A percentile compares a stretch with the other conserved stretches of the same genome.
Evolutionary conservation across 2,329 filamentous ascomycete genomes (phyloP).

Genomic region (Sporothrix mexicana): DNA sequence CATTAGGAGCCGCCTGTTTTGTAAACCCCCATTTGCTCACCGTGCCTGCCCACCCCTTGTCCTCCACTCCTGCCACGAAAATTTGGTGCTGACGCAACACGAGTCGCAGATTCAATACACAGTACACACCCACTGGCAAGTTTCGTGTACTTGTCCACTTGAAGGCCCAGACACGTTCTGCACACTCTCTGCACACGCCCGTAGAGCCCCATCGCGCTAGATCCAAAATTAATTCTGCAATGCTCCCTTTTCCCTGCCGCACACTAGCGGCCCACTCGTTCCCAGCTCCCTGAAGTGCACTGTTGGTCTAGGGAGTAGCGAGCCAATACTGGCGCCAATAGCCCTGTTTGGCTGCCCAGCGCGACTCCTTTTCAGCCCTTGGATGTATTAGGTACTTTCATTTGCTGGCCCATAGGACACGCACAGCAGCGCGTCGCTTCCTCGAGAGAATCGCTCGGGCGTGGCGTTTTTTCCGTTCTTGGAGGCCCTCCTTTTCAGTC

Average conservation of each 20-base stretch:
- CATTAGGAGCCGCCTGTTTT: background rate
- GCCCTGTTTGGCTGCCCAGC: background rate
- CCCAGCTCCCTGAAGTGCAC: background rate
- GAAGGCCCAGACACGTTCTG: background rate
- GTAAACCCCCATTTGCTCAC: background rate
- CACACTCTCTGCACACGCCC: background rate
- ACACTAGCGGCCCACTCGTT: conserved; percentile 17
- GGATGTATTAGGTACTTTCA: conserved; percentile 26
- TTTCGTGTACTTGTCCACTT: conserved; percentile 14
- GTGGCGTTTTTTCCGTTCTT: background rate
- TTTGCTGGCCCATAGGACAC: background rate
- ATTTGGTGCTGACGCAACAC: conserved; percentile 30
- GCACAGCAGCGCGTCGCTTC: background rate
- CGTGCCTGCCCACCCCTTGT: background rate
- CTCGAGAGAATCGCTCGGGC: conserved; percentile 1
- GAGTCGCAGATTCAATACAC: conserved; percentile 20
- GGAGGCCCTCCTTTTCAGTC: conserved; percentile 23
- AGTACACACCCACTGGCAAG: background rate
- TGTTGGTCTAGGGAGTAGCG: background rate
- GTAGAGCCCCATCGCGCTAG: conserved; percentile 15
- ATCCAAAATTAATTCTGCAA: conserved; percentile 7
- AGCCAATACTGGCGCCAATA: background rate
- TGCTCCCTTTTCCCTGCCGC: conserved; percentile 16
- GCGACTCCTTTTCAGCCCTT: conserved; percentile 14
- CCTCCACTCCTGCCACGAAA: background rate